These are phyloP conservation scores for Metschnikowia hibisci DNA, from an alignment of 805 yeast species.

Conservation along the genomic window DNA sequence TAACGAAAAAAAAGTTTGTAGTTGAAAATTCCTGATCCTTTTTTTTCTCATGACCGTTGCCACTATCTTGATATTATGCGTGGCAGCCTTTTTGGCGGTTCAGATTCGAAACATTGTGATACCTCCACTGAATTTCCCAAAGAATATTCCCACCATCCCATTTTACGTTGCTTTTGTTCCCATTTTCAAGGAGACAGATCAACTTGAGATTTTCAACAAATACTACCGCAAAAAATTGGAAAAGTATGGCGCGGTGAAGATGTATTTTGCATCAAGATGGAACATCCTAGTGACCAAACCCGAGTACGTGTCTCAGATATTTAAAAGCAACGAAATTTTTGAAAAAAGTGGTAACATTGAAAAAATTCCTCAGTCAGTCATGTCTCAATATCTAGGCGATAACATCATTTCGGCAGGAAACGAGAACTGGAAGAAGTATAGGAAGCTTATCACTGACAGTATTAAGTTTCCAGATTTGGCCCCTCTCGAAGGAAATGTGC, in stretches of 20 bases:
- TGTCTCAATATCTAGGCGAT: slow-evolving; percentile 56
- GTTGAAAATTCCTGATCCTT: no score
- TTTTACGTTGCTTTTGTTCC: slow-evolving; percentile 54
- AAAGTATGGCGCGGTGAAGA: slow-evolving; percentile 53
- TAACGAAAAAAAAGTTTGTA: no score
- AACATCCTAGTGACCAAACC: slow-evolving; percentile 52
- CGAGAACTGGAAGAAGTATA: slow-evolving; percentile 45
- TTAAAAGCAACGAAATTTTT: slow-evolving; percentile 47
- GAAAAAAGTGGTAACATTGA: slow-evolving; percentile 59
- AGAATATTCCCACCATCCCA: slow-evolving; percentile 57
- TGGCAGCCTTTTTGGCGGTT: neutral
- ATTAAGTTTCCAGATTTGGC: slow-evolving; percentile 46
- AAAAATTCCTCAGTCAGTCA: slow-evolving; percentile 52
- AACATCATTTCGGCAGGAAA: slow-evolving; percentile 61
- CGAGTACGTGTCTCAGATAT: slow-evolving; percentile 40
- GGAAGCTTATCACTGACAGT: slow-evolving; percentile 43
- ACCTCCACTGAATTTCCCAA: slow-evolving; percentile 52
- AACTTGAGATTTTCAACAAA: slow-evolving; percentile 40
- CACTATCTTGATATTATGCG: neutral
- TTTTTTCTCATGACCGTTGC: neutral
- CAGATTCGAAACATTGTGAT: slow-evolving; percentile 20
- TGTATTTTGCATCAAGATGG: slow-evolving; percentile 61
- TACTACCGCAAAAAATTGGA: slow-evolving; percentile 45
- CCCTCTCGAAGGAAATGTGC: slow-evolving; percentile 38
- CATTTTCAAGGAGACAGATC: slow-evolving; percentile 42